phyloP scores from a whole-genome alignment of 805 yeast species.

The Metschnikowia santaceciliae region DNA sequence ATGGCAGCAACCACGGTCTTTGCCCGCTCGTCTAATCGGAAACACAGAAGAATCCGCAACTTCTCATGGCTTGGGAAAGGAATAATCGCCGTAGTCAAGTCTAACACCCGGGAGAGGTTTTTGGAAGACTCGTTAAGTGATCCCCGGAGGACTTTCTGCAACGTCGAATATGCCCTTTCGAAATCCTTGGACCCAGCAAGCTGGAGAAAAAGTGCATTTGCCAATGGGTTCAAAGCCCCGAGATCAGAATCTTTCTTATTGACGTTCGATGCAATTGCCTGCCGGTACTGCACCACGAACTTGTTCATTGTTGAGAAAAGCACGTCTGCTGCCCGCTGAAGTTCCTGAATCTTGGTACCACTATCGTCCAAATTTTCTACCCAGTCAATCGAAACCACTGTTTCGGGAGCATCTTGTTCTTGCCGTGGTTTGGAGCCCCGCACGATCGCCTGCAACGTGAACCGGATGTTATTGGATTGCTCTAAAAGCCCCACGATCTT shows the following conservation, averaged over 20 bases:
- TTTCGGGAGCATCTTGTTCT: constrained; percentile 19
- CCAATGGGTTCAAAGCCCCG: constrained; percentile 54
- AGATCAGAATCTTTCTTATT: constrained; percentile 25
- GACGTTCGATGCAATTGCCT: constrained; percentile 21
- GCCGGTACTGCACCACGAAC: constrained; percentile 36
- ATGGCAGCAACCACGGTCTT: constrained; percentile 29
- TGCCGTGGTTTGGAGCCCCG: constrained; percentile 32
- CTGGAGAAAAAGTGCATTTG: constrained; percentile 55
- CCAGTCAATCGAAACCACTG: constrained; percentile 26
- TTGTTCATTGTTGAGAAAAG: constrained; percentile 36
- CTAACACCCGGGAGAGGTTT: constrained; percentile 33
- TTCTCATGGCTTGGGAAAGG: constrained; percentile 48
- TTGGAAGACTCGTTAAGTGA: constrained; percentile 3
- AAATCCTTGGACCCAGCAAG: constrained; percentile 47
- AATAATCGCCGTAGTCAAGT: constrained; percentile 47
- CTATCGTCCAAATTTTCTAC: constrained; percentile 13
- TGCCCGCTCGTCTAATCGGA: constrained; percentile 32
- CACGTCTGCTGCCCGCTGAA: constrained; percentile 16
- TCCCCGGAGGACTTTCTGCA: constrained; percentile 26
- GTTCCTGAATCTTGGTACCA: constrained; percentile 15
- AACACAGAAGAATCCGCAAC: constrained; percentile 32
- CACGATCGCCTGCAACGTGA: constrained; percentile 48
- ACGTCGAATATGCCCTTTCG: constrained; percentile 39
- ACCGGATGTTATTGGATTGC: constrained; percentile 38
- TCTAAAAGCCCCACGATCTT: constrained; percentile 46